These are phyloP conservation scores for Prunus armeniaca DNA, from an alignment of 306 rosid genomes.

Conservation along the genomic window DNA sequence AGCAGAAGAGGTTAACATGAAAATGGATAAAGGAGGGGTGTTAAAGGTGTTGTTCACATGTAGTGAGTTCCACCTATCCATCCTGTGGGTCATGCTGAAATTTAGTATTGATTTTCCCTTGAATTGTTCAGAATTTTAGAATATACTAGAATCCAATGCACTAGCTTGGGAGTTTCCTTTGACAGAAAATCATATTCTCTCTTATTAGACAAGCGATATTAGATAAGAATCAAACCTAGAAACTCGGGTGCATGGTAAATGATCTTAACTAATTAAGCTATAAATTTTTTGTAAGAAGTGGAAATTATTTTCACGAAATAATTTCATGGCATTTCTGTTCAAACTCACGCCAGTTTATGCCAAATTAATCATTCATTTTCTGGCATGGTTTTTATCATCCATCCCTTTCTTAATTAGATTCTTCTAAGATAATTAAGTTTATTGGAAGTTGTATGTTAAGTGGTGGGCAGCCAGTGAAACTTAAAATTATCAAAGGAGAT, in stretches of 20 bases:
- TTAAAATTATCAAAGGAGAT: background rate
- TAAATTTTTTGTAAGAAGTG: background rate
- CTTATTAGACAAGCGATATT: background rate
- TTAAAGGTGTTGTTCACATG: conserved; percentile 10
- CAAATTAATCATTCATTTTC: background rate
- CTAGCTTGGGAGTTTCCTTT: too few relatives aligned
- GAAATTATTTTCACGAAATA: conserved; percentile 23
- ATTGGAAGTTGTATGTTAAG: background rate
- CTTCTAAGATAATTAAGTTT: background rate
- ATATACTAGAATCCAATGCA: background rate
- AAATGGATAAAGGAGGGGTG: background rate
- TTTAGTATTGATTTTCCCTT: background rate
- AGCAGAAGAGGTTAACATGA: background rate
- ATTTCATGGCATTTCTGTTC: conserved; percentile 28
- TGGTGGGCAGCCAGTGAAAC: conserved; percentile 11
- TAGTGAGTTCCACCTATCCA: conserved; percentile 19
- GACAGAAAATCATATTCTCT: background rate
- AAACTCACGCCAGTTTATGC: conserved; percentile 33
- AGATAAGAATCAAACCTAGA: too few relatives aligned
- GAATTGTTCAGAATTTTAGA: background rate
- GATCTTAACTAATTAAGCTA: too few relatives aligned
- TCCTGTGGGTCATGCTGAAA: background rate
- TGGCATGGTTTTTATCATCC: conserved; percentile 12
- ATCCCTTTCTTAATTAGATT: background rate
- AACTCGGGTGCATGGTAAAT: too few relatives aligned